A percentile compares a stretch with the other conserved stretches of the same genome.
Conservation (phyloP, 2,329 filamentous ascomycete species). For the Pestalotiopsis sp. region DNA sequence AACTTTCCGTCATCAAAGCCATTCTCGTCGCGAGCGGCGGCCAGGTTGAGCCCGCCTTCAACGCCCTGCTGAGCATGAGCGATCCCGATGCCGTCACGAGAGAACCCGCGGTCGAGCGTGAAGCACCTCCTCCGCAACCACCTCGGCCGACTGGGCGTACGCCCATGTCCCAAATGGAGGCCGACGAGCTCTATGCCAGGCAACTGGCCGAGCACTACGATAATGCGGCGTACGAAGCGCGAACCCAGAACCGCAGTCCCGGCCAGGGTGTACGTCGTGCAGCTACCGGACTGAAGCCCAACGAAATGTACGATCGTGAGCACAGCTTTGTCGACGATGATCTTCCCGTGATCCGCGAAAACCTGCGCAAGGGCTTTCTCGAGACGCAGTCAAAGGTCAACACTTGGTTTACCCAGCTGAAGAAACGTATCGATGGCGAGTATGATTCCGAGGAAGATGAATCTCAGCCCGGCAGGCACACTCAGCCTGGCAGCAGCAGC, state of each 20-base stretch:
- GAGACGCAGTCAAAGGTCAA: slow-evolving; percentile 95
- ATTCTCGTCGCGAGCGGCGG: slow-evolving; percentile 85
- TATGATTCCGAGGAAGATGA: slow-evolving; percentile 71
- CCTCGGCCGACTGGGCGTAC: slow-evolving; percentile 70
- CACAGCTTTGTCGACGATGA: slow-evolving; percentile 96
- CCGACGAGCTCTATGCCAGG: slow-evolving; percentile 88
- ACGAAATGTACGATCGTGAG: slow-evolving; percentile 67
- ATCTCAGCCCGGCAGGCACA: slow-evolving; percentile 35
- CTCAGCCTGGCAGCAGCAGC: slow-evolving; percentile 13
- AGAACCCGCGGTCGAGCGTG: slow-evolving; percentile 52
- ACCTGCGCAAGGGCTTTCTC: slow-evolving; percentile 89
- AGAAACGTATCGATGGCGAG: slow-evolving; percentile 91
- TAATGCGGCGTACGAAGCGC: slow-evolving; percentile 59
- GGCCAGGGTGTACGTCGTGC: slow-evolving; percentile 40
- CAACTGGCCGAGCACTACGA: slow-evolving; percentile 92
- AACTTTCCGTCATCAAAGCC: slow-evolving; percentile 79
- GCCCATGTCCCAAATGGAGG: slow-evolving; percentile 78
- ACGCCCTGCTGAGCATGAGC: slow-evolving; percentile 90
- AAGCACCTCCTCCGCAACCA: slow-evolving; percentile 71
- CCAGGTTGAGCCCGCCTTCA: slow-evolving; percentile 90
- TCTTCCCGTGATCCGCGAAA: slow-evolving; percentile 88
- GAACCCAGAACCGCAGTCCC: slow-evolving; percentile 48
- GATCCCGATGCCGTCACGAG: slow-evolving; percentile 69
- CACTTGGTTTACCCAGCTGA: slow-evolving; percentile 86
- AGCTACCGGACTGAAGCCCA: slow-evolving; percentile 54